Base-by-base conservation (phyloP, 768 basidiomycete species). In the Boletus rubescentipes region DNA sequence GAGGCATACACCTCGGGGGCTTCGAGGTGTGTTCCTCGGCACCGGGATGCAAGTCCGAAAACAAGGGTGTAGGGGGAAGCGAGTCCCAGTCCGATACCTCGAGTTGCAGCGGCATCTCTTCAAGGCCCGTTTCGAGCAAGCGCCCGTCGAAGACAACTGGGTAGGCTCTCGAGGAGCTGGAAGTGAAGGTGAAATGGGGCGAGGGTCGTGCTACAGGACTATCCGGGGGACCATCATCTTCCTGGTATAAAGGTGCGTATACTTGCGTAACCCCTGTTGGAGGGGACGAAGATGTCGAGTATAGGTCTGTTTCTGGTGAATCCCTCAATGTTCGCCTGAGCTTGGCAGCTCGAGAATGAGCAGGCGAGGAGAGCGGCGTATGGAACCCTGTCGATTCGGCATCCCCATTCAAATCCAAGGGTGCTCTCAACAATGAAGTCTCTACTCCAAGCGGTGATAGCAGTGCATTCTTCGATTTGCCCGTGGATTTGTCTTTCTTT, bases 211-310 rank as follows among this genome's bases (percentile, higher is more conserved):
- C 41, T 32, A 20, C 36, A 18, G 59, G 58, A 30, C 53, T 47
- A 32, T 45, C 14, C 30, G 50, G 41, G 35, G 47, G 56, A 46
- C 46, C 47, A 6, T 54, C 67, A 5, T 59, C 58, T 8, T 58
- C 64, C 12, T 9, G 32, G 18, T 61, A 60, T n/a, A 66, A 46
- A 20, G 60, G 51, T 23, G 15, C 50, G 26, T 70, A 50, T 6
- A 20, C 37, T 41, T 49, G 60, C 3, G 68, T 72, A 4, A 68
- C 49, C 3, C 31, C 37, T 26, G 68, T 70, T 26, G 64, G 61
- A 50, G 68, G 68, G 2, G 67, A 71, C 12, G 65, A 63, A 37
- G 55, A 37, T 5, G 23, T 56, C 26, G 53, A 51, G 23, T 16
- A 44, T 2, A 59, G 46, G 26, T 58, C 46, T 21, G 30, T 43